Percentiles rank a stretch among this genome's conserved stretches.
phyloP scores from a whole-genome alignment of 768 basidiomycete genomes.

The Porpolomopsis calyptriformis region DNA sequence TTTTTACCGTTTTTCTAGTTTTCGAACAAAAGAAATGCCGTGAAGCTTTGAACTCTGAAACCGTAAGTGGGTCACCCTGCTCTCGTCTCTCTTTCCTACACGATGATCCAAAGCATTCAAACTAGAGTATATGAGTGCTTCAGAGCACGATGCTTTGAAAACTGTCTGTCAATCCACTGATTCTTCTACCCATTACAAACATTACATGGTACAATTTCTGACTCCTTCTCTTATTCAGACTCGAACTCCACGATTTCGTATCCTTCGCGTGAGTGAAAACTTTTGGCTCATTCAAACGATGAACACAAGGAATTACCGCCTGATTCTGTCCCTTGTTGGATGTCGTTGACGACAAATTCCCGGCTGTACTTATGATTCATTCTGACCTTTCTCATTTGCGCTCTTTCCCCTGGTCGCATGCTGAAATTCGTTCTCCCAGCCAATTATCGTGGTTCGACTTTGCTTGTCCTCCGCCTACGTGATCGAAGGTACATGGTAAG shows the following conservation, averaged over 20 bases:
- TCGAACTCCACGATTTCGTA: background rate
- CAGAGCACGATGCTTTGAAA: slow-evolving; percentile 57
- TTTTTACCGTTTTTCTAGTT: background rate
- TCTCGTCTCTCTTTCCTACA: slow-evolving; percentile 5
- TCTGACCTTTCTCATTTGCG: slow-evolving; percentile 32
- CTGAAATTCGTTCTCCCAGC: background rate
- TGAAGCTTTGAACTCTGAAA: background rate
- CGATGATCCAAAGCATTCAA: slow-evolving; percentile 68
- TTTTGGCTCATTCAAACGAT: slow-evolving; percentile 31
- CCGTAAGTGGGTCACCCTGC: slow-evolving; percentile 3
- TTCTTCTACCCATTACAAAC: background rate
- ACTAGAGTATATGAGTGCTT: slow-evolving; percentile 88
- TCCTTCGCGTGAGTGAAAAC: slow-evolving; percentile 23
- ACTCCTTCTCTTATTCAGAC: background rate
- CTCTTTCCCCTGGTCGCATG: background rate
- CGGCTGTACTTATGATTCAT: slow-evolving; percentile 62
- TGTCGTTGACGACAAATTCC: slow-evolving; percentile 63
- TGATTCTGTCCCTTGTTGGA: slow-evolving; percentile 36
- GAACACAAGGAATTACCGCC: slow-evolving; percentile 82
- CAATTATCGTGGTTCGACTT: too few relatives aligned
- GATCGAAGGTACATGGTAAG: too few relatives aligned
- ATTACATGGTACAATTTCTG: background rate
- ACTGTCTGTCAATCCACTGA: slow-evolving; percentile 53
- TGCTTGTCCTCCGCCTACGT: too few relatives aligned
- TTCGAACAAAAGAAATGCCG: background rate